Evolutionary conservation across 805 yeast genomes (phyloP), one percentile per base, ranked within the genome.

Genomic region (Komagataella populi): DNA sequence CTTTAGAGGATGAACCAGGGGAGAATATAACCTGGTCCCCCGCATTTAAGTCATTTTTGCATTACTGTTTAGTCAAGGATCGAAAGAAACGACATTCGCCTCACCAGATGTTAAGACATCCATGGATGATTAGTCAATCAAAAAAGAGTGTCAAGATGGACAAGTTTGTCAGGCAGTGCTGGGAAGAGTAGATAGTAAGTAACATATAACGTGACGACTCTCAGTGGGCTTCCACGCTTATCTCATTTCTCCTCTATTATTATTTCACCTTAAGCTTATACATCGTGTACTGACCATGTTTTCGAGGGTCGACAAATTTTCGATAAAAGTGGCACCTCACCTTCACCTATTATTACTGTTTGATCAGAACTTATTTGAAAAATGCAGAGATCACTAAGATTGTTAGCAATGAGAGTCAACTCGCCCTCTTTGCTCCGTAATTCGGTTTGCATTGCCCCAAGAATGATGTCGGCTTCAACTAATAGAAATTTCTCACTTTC

Each of bases 81-180:
- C 80, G 87, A 46, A 75, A 71, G 30, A 83, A 83, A 55, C 71
- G 99, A 52, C 96, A 98, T 8, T 80, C 90, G 49, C 99, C 99
- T 6, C 74, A 93, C 58, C 96, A 93, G 63, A 86, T 93, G 91
- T 72, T 93, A 48, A 75, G 72, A 50, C 99, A 93, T 70, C 97
- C 97, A 2, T 93, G 99, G 99, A 72, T 88, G 51, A 67, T 77
- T 16, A 87, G 89, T 1, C 96, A 87, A 68, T 77, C 78, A 68
- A 74, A 69, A 55, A 80, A 82, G 62, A 72, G 69, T 49, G 95
- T 91, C 14, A 78, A 81, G 57, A 91, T 93, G 98, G 95, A 79
- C 56, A 83, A 80, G 65, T 86, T 93, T 64, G 87, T 93, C 17
- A 69, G 70, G 53, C 79, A 80, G 55, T 81, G 89, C 52, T 86